phyloP scores from a whole-genome alignment of 192 early-diverging fungal genomes.

The Backusella macrospora region DNA sequence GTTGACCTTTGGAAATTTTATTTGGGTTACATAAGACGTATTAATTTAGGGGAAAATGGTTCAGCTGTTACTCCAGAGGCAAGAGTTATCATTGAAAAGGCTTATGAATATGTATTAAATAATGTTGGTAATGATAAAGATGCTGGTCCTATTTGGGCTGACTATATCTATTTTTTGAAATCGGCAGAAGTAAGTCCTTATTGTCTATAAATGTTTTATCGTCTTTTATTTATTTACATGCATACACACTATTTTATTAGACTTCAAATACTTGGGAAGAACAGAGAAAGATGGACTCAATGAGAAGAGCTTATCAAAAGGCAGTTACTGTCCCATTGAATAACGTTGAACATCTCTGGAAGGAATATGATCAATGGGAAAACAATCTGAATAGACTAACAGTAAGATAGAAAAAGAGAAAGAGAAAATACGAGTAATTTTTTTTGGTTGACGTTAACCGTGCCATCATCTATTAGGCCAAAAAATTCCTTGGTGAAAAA shows the following conservation, averaged over 20 bases:
- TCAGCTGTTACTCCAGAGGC: constrained; percentile 58
- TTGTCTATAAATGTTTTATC: not conserved
- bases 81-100: constrained; percentile 71
- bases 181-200: not conserved
- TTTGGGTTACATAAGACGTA: constrained; percentile 81
- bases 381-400: constrained; percentile 82
- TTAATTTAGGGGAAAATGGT: constrained; percentile 61
- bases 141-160: constrained; percentile 85
- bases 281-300: constrained; percentile 83
- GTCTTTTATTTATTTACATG: not conserved
- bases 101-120: constrained; percentile 88
- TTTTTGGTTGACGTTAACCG: not conserved
- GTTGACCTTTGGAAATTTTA: constrained; percentile 92
- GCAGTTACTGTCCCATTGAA: constrained; percentile 86
- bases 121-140: constrained; percentile 90
- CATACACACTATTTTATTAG: constrained; percentile 10
- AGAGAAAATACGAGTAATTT: not conserved
- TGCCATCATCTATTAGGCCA: constrained; percentile 59
- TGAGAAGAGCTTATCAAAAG: constrained; percentile 82
- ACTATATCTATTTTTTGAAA: constrained; percentile 80
- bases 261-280: constrained; percentile 80
- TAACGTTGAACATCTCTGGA: constrained; percentile 94
- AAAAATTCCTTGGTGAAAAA: constrained; percentile 83
- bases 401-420: constrained; percentile 43
- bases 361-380: constrained; percentile 93